Conservation (phyloP, 306 rosid species). For the Vachellia pachyceras region DNA sequence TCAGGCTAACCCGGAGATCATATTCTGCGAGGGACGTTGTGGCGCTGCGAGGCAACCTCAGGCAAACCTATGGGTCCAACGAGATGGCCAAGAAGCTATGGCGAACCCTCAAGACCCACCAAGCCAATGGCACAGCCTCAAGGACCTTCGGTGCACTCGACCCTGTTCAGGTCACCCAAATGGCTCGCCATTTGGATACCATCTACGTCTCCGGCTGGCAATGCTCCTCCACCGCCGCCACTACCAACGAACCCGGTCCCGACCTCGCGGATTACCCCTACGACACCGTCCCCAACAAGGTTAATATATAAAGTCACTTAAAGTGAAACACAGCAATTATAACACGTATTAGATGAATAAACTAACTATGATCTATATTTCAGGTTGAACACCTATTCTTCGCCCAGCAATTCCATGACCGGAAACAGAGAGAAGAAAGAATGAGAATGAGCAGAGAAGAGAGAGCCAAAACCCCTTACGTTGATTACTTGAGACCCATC, state of each 20-base stretch:
- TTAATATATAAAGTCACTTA: background rate
- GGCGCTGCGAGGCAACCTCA: conserved; percentile 78
- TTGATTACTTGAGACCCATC: conserved; percentile 91
- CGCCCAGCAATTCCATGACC: conserved; percentile 91
- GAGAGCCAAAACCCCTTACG: conserved; percentile 71
- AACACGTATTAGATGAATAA: no score
- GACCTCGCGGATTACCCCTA: conserved; percentile 98
- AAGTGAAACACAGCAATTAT: background rate
- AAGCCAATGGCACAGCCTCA: conserved; percentile 86
- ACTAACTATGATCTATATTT: no score
- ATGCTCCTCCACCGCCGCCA: conserved; percentile 89
- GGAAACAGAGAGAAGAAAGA: conserved; percentile 88
- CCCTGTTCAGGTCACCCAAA: conserved; percentile 93
- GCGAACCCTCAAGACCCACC: conserved; percentile 84
- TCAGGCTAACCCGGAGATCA: conserved; percentile 72
- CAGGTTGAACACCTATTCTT: conserved; percentile 83
- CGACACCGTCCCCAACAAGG: conserved; percentile 96
- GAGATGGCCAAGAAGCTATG: conserved; percentile 91
- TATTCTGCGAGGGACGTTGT: conserved; percentile 85
- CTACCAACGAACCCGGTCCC: conserved; percentile 95
- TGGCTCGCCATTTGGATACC: conserved; percentile 91
- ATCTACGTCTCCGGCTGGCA: conserved; percentile 99
- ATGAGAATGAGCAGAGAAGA: conserved; percentile 86
- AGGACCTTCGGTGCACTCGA: conserved; percentile 97
- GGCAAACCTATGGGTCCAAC: conserved; percentile 76